These are phyloP conservation scores for Xylaria sp. DNA, from an alignment of 2,329 filamentous ascomycete species.

Conservation along the genomic window DNA sequence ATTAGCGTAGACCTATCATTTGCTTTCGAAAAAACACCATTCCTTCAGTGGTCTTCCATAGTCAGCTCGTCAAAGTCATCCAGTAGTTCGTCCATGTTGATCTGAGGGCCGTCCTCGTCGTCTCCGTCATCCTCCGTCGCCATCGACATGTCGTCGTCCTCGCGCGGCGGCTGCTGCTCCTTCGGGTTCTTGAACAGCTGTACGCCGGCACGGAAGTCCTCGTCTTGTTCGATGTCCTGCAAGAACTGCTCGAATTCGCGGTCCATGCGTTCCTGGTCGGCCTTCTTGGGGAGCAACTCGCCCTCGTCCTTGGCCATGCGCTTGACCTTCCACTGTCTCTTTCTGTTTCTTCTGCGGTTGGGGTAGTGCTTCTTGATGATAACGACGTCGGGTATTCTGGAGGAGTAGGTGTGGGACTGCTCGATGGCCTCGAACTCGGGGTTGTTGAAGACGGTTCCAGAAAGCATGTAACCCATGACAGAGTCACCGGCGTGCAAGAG, in stretches of 20 bases:
- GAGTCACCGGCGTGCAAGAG: constrained; percentile 86
- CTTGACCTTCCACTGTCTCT: constrained; percentile 89
- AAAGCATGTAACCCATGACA: constrained; percentile 88
- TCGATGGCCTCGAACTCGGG: constrained; percentile 55
- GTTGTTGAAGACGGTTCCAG: constrained; percentile 49
- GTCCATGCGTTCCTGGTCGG: constrained; percentile 83
- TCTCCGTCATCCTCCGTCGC: constrained; percentile 58
- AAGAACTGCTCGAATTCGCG: constrained; percentile 96
- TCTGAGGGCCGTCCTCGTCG: constrained; percentile 53
- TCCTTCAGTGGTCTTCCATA: constrained; percentile 51
- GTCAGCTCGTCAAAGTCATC: constrained; percentile 91
- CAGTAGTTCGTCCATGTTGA: constrained; percentile 75
- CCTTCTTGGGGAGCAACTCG: constrained; percentile 78
- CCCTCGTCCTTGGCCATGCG: constrained; percentile 88
- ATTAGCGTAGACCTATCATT: background rate
- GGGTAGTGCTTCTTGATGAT: constrained; percentile 97
- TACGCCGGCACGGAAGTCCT: constrained; percentile 76
- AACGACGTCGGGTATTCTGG: constrained; percentile 82
- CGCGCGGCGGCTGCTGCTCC: constrained; percentile 43
- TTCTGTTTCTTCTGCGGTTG: constrained; percentile 70
- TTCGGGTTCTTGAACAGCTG: constrained; percentile 73
- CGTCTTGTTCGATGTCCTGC: constrained; percentile 92
- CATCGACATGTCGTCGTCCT: constrained; percentile 62
- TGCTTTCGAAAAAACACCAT: background rate
- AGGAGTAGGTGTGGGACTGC: constrained; percentile 66